These are phyloP conservation scores for Phylloporus rhodoxanthus DNA, from an alignment of 768 basidiomycete genomes.

Conservation along the genomic window DNA sequence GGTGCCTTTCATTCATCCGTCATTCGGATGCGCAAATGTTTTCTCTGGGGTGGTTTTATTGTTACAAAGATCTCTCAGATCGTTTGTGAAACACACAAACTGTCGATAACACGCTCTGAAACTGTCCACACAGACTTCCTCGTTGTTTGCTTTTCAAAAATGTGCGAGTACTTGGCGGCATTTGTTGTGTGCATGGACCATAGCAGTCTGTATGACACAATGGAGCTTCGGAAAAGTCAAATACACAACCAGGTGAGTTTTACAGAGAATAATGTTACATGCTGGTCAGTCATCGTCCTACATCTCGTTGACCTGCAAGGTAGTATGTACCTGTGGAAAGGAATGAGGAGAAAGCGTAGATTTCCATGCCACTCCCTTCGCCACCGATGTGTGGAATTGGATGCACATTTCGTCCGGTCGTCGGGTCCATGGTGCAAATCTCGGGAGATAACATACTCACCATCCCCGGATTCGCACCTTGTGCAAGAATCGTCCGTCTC, in stretches of 20 bases:
- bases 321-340: background rate
- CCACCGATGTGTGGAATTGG: too few relatives aligned
- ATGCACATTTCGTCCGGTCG: slow-evolving; percentile 1
- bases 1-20: too few relatives aligned
- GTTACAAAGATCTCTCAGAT: background rate
- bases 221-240: too few relatives aligned
- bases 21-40: background rate
- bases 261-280: too few relatives aligned
- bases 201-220: background rate
- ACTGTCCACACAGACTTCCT: too few relatives aligned
- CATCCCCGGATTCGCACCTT: background rate
- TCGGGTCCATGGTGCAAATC: background rate
- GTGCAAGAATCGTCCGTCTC: background rate
- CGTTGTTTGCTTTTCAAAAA: background rate
- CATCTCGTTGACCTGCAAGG: background rate
- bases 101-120: background rate
- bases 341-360: background rate
- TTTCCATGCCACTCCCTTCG: background rate
- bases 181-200: background rate
- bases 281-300: background rate
- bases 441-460: slow-evolving; percentile 5
- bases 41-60: background rate
- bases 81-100: background rate
- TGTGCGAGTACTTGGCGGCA: background rate
- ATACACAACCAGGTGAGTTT: background rate